Evolutionary conservation across 108 stramenopile species (phyloP).

Genomic region (Conticribra weissflogii): DNA sequence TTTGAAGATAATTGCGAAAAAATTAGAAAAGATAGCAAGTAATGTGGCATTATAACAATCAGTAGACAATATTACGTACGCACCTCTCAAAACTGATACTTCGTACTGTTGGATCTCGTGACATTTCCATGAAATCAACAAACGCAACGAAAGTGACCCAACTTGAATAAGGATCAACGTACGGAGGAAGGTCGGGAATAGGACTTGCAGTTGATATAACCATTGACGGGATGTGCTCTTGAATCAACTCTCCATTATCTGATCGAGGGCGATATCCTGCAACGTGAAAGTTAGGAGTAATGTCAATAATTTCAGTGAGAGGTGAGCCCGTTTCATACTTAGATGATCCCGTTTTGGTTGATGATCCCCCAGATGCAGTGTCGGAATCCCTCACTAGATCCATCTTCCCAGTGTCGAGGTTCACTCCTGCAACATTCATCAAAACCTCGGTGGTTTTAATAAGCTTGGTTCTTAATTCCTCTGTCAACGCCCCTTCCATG

Average conservation of each 20-base stretch:
- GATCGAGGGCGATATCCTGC: background rate
- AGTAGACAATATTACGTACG: too few species aligned
- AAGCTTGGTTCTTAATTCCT: conserved; percentile 4
- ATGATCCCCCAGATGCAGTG: background rate
- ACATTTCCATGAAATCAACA: background rate
- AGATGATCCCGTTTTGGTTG: background rate
- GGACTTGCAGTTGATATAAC: conserved; percentile 4
- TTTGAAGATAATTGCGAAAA: background rate
- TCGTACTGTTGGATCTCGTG: conserved; percentile 3
- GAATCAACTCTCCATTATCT: background rate
- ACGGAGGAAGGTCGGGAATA: conserved; percentile 8
- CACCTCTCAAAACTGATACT: background rate
- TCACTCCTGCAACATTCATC: conserved; percentile 5
- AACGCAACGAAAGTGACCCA: conserved; percentile 3
- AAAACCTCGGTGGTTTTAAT: conserved; percentile 7
- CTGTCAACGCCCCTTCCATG: background rate
- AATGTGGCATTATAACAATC: too few species aligned
- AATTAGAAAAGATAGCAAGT: too few species aligned
- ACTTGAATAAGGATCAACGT: conserved; percentile 3
- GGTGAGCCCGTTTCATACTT: background rate
- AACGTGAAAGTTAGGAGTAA: conserved; percentile 9
- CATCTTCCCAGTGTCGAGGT: background rate
- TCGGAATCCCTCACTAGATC: background rate
- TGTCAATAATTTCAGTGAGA: conserved; percentile 18
- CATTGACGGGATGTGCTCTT: background rate